Evolutionary conservation across 2,329 filamentous ascomycete species (phyloP).

Genomic region (Diaporthe humulicola): DNA sequence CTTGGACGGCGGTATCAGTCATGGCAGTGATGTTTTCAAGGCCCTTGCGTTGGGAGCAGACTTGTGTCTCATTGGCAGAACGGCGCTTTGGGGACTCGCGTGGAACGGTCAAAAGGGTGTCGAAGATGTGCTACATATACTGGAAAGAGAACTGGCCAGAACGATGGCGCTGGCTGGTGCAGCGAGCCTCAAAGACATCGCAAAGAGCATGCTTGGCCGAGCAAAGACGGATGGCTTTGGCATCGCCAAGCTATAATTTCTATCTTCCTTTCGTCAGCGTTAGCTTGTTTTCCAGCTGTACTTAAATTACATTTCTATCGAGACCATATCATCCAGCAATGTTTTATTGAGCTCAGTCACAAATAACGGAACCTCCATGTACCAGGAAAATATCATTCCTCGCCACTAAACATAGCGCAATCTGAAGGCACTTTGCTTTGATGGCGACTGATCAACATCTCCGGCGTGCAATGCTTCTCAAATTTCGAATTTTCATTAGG

Average conservation of each 20-base stretch:
- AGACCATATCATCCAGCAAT: no score
- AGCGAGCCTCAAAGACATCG: neutral
- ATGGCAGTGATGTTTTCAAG: constrained; percentile 69
- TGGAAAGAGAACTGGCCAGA: neutral
- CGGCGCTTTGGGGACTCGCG: constrained; percentile 61
- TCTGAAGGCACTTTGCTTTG: no score
- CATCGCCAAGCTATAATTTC: neutral
- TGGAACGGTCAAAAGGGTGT: neutral
- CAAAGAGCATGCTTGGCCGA: constrained; percentile 1
- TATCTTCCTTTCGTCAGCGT: neutral
- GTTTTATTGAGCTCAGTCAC: no score
- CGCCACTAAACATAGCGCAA: no score
- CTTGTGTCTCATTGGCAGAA: constrained; percentile 61
- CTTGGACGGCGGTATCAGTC: constrained; percentile 66
- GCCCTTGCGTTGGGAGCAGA: constrained; percentile 66
- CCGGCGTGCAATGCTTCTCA: no score
- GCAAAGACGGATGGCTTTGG: neutral
- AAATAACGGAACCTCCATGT: no score
- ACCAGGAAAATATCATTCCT: no score
- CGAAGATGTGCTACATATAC: neutral
- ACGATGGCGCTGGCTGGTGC: neutral
- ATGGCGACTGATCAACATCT: no score
- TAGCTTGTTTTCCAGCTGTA: neutral
- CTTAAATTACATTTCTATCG: no score
- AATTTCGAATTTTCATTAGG: no score